Evolutionary conservation across 139 green algal genomes (phyloP), one percentile per base, ranked within the genome.

Genomic region (Chlorella sorokiniana): DNA sequence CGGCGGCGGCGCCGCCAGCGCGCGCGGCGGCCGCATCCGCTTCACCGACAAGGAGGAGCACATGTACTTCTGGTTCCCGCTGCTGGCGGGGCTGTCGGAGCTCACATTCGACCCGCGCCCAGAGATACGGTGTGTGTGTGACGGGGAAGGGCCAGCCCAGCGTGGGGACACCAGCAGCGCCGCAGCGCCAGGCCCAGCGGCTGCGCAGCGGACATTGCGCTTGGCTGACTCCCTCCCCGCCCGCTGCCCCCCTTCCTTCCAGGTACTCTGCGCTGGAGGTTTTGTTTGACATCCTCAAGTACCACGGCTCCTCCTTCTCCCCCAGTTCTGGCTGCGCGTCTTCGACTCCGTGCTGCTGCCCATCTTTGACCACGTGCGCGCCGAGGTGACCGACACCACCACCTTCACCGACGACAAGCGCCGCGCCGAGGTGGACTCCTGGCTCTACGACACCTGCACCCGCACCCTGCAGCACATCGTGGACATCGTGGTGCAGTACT

Each of bases 41-140:
- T 94, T 97, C 81, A 95, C 91, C 0, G 94, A 97, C 83, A 89
- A 92, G 59, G 41, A 99, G 64, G 93, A 97, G 80, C 95, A 98
- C 83, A 89, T 99, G 79, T 98, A 98, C 90, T 99, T 98, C 86
- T 99, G 97, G 97, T 99, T 99, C 90, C 97, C 97, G 22, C 88
- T 99, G 76, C 92, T 99, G 56, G 97, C 96, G 27, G 97, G 97
- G 4, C 90, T 99, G 31, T 95, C 88, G 2, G 97, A 99, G 88
- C 90, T 99, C 27, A 98, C 97, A 0, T 99, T 98, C 86, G 97
- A 99, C 87, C 94, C 95, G 4, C 86, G 96, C 14, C 86, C 87
- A 0, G 94, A 98, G 80, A 96, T 99, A 75, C 86, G 97, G 25
- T 90, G 48, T 29, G 45, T 1, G 9, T 20, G 37, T 37, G 62